Evolutionary conservation across 768 basidiomycete genomes (phyloP), one percentile per base, ranked within the genome.

Genomic region (Lyophyllum shimeji): DNA sequence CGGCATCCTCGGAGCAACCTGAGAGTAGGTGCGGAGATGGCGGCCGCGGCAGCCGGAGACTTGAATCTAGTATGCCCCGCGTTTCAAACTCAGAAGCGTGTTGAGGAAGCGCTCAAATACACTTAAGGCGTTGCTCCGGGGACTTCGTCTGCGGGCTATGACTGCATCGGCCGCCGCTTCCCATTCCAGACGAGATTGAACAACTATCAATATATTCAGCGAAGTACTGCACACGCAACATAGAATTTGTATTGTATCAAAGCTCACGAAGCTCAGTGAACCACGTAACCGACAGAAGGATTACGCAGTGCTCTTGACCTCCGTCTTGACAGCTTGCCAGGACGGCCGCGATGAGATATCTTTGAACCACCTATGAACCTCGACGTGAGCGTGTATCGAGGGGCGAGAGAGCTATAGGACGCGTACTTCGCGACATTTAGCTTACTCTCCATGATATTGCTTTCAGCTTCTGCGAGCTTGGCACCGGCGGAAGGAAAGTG

Each of bases 281-380:
- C 12, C 3, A 5, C 15, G 15, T 12, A 17, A 5, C 6, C 15
- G 34, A 17, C 8, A 8, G 15, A 37, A 37, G 15, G 34, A 15
- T 57, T 40, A 60, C 11, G 58, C 55, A 13, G 55, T 63, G 37
- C 55, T 54, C 45, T 61, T 57, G 20, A 66, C 67, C 1, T 73
- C 74, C 12, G 72, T 67, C 65, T 80, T 77, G 40, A 81, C 76
- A 0, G 75, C 72, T 54, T 65, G 57, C 83, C 82, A 85, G 1
- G 82, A 69, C 12, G 74, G 68, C 50, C 82, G 71, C 13, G 75
- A 69, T 9, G 74, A 68, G 46, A 85, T 68, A 20, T 78, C 81
- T 18, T 60, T 43, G 52, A 56, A 60, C 59, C 59, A 62, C 40
- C 69, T 64, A 29, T 27, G 23, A 25, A 37, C 7, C 15, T 37